Conservation (phyloP, 129 eudicot genomes). For the Oenanthe sinensis region DNA sequence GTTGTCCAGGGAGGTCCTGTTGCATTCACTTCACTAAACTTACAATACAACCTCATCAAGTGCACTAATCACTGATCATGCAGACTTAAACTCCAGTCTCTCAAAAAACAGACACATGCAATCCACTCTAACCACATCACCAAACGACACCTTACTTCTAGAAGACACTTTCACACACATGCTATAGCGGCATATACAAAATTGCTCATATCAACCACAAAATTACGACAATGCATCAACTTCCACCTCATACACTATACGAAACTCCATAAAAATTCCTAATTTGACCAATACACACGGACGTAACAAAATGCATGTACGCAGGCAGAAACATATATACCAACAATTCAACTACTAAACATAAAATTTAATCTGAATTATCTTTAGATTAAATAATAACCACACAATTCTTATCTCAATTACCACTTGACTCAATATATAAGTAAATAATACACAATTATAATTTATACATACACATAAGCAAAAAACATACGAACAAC, state of each 20-base stretch:
- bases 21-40: not conserved
- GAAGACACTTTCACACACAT: not conserved
- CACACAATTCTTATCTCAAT: conserved; percentile 3
- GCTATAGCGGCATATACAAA: not conserved
- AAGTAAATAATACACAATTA: not conserved
- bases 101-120: too few species aligned
- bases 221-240: not conserved
- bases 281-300: not conserved
- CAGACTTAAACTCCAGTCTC: not conserved
- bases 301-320: not conserved
- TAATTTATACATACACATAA: not conserved
- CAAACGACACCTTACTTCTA: not conserved
- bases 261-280: not conserved
- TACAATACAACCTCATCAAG: not conserved
- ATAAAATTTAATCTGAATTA: too few species aligned
- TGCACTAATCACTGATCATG: not conserved
- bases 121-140: not conserved
- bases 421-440: not conserved
- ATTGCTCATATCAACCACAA: not conserved
- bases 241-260: not conserved
- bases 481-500: not conserved
- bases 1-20: not conserved
- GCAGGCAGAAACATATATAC: too few species aligned
- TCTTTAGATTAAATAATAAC: not conserved
- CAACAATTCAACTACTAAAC: too few species aligned